Percentiles rank a stretch among this genome's conserved stretches.
Evolutionary conservation across 2,329 filamentous ascomycete species (phyloP).

Genomic region (Penicillium sp.): DNA sequence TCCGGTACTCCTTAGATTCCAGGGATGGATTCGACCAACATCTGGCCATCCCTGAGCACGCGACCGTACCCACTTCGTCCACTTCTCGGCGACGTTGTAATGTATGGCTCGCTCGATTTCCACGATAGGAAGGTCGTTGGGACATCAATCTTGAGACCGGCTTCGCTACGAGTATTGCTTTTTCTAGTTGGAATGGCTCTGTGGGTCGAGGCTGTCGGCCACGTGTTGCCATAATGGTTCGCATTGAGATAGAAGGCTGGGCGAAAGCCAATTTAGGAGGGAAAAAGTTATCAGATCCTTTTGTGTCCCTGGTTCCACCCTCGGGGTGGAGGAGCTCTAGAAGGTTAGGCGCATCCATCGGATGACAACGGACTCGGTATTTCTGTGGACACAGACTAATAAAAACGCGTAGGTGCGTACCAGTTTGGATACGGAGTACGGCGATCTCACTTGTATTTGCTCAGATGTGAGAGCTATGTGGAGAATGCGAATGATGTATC

Average conservation of each 20-base stretch:
- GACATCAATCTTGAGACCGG: neutral
- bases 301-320: neutral
- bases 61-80: slow-evolving; percentile 2
- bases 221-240: neutral
- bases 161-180: neutral
- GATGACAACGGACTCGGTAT: neutral
- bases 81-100: neutral
- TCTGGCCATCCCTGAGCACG: neutral
- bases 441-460: neutral
- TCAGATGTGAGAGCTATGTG: neutral
- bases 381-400: no score
- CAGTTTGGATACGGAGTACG: neutral
- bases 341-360: neutral
- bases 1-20: neutral
- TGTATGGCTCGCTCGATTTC: neutral
- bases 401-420: neutral
- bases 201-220: neutral
- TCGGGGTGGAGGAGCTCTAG: neutral
- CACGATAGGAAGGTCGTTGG: neutral
- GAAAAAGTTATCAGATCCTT: slow-evolving; percentile 10
- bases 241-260: neutral
- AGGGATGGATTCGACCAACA: neutral
- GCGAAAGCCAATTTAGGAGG: neutral
- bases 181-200: neutral
- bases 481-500: neutral